phyloP scores from a whole-genome alignment of 2,329 filamentous ascomycete genomes.

The Neonectria sp. region DNA sequence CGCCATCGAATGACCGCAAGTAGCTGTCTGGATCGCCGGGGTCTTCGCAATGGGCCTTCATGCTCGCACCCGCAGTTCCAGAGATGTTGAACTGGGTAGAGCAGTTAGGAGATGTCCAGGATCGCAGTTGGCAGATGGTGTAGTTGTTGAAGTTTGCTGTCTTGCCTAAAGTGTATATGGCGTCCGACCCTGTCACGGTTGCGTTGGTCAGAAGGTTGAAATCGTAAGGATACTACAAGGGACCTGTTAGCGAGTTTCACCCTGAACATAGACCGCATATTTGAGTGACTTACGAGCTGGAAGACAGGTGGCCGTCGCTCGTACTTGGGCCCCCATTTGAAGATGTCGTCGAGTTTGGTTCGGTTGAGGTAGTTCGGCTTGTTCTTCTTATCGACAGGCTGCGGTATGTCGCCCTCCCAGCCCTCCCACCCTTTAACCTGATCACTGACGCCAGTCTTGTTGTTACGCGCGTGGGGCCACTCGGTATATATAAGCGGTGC shows the following conservation, averaged over 20 bases:
- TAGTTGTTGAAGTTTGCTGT: slow-evolving; percentile 62
- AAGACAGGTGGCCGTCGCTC: slow-evolving; percentile 68
- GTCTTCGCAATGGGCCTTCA: slow-evolving; percentile 75
- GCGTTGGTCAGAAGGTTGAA: slow-evolving; percentile 79
- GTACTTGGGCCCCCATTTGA: slow-evolving; percentile 73
- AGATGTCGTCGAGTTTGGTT: slow-evolving; percentile 78
- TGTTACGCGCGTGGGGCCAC: slow-evolving; percentile 66
- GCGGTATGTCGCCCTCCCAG: slow-evolving; percentile 59
- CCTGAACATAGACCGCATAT: too few relatives aligned
- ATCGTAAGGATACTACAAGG: slow-evolving; percentile 64
- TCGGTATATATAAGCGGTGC: slow-evolving; percentile 73
- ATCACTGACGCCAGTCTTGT: slow-evolving; percentile 50
- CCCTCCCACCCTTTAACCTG: slow-evolving; percentile 53
- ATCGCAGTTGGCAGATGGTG: slow-evolving; percentile 77
- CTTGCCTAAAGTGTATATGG: slow-evolving; percentile 78
- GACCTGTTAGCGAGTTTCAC: slow-evolving; percentile 19
- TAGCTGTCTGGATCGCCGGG: slow-evolving; percentile 69
- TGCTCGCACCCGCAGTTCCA: slow-evolving; percentile 69
- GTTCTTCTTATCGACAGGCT: slow-evolving; percentile 40
- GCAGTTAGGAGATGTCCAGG: slow-evolving; percentile 75
- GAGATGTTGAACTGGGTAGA: slow-evolving; percentile 74
- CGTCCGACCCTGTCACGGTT: slow-evolving; percentile 58
- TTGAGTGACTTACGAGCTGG: slow-evolving; percentile 54
- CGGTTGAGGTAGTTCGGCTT: slow-evolving; percentile 62
- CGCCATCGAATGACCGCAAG: slow-evolving; percentile 54